A percentile compares a stretch with the other conserved stretches of the same genome.
Conservation (phyloP, 352 stramenopile species). For the Phytophthora fragariae region DNA sequence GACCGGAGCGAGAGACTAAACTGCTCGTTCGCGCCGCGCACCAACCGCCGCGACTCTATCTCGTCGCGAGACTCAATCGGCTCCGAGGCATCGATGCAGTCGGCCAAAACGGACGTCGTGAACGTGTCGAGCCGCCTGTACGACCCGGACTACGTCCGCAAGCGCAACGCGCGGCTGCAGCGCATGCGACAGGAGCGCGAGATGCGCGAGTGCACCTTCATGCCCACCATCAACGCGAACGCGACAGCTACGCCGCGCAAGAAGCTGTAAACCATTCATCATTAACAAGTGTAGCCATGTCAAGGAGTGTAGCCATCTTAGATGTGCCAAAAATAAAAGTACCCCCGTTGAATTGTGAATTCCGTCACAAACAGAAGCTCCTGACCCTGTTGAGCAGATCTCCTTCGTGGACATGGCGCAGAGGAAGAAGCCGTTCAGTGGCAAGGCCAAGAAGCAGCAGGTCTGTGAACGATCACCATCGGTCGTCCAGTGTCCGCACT, state of each 20-base stretch:
- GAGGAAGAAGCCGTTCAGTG: conserved; percentile 86
- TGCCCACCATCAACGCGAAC: conserved; percentile 69
- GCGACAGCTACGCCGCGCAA: conserved; percentile 36
- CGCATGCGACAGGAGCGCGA: conserved; percentile 82
- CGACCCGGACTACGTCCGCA: conserved; percentile 85
- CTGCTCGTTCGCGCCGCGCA: conserved; percentile 68
- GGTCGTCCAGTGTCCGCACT: not conserved
- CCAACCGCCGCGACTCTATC: conserved; percentile 58
- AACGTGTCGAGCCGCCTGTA: conserved; percentile 85
- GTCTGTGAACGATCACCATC: conserved; percentile 20
- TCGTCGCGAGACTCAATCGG: conserved; percentile 74
- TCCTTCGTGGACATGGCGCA: conserved; percentile 33
- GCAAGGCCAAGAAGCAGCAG: conserved; percentile 91
- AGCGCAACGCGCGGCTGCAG: conserved; percentile 79
- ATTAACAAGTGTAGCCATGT: conserved; percentile 23
- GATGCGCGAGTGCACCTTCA: conserved; percentile 83
- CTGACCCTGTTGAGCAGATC: too few relatives aligned
- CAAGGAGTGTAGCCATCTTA: not conserved
- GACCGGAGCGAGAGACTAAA: conserved; percentile 75
- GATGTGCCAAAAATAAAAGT: not conserved
- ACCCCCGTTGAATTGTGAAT: not conserved
- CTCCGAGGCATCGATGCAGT: conserved; percentile 67
- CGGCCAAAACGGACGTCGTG: conserved; percentile 80
- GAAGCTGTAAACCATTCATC: conserved; percentile 38
- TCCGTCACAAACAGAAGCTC: not conserved